Evolutionary conservation across 768 basidiomycete species (phyloP), one percentile per base, ranked within the genome.

Genomic region (Clathrus columnatus): DNA sequence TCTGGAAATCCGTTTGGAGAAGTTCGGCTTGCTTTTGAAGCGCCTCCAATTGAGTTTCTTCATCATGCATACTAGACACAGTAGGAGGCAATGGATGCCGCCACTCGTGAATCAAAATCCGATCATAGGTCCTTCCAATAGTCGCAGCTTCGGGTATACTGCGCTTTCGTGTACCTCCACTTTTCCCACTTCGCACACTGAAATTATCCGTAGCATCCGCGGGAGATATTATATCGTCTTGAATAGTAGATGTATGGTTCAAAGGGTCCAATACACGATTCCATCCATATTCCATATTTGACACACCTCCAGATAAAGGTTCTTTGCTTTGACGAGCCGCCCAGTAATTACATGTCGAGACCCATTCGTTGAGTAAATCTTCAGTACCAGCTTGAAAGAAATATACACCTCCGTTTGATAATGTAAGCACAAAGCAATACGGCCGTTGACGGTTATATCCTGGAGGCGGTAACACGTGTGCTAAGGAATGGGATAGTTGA

Each of bases 251-350:
- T 28, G 41, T 55, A 16, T 55, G 54, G 18, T 73, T 67, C 41
- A 74, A 61, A 2, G 75, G 64, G 57, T 85, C 85, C 23, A 74
- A 62, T 7, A 91, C 77, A 18, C 90, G 79, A 67, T 83, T 94
- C 96, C 96, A 99, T 7, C 96, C 96, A 65, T 98, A 96, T 68
- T 99, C 96, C 89, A 98, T 95, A 71, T 98, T 99, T 48, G 91
- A 93, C 7, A 99, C 94, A 21, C 96, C 96, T 4, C 96, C 96
- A 1, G 88, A 79, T 2, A 99, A 78, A 1, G 96, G 96, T 65
- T 97, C 94, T 63, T 95, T 93, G 69, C 90, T 92, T 54, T 84
- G 89, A 45, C 96, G 78, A 1, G 95, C 96, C 0, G 96, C 91
- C 96, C 96, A 98, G 67, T 99, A 99, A 73, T 98, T 99, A 79